phyloP scores from a whole-genome alignment of 75 land plant genomes.

The Pseudotsuga menziesii region DNA sequence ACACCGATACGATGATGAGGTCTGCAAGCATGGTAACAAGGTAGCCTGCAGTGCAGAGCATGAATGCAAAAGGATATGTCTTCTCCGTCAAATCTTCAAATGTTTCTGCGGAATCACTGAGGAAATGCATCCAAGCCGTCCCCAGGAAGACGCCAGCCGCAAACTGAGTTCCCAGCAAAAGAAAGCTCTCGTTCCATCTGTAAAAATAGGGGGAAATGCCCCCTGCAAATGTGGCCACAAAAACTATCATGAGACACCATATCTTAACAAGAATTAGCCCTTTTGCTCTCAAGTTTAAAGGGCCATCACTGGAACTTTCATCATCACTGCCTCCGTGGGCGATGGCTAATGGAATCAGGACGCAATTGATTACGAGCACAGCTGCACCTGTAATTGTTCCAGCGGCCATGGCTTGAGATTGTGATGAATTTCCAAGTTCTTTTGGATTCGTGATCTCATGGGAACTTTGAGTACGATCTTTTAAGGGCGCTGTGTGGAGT shows the following conservation, averaged over 20 bases:
- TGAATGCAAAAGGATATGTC: conserved; percentile 78
- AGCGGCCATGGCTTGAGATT: background rate
- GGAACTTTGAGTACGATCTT: too few relatives aligned
- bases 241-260: conserved; percentile 64
- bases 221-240: conserved; percentile 61
- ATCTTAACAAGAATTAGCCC: conserved; percentile 56
- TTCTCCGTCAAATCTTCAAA: conserved; percentile 43
- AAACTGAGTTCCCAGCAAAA: conserved; percentile 83
- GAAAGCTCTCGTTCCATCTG: conserved; percentile 68
- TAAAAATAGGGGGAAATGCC: conserved; percentile 85
- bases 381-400: background rate
- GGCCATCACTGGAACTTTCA: conserved; percentile 15
- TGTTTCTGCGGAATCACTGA: conserved; percentile 56
- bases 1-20: conserved; percentile 29
- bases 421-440: too few relatives aligned
- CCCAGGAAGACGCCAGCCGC: conserved; percentile 56
- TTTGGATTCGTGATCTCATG: too few relatives aligned
- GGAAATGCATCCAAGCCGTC: conserved; percentile 63
- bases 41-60: conserved; percentile 73
- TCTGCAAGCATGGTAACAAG: conserved; percentile 75
- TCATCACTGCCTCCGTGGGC: conserved; percentile 16
- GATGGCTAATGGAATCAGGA: background rate
- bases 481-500: too few relatives aligned
- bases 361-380: background rate
- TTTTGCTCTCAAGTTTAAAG: conserved; percentile 42